Evolutionary conservation across 345 rosid genomes (phyloP), one percentile per base, ranked within the genome.

Genomic region (Euphorbia lathyris): DNA sequence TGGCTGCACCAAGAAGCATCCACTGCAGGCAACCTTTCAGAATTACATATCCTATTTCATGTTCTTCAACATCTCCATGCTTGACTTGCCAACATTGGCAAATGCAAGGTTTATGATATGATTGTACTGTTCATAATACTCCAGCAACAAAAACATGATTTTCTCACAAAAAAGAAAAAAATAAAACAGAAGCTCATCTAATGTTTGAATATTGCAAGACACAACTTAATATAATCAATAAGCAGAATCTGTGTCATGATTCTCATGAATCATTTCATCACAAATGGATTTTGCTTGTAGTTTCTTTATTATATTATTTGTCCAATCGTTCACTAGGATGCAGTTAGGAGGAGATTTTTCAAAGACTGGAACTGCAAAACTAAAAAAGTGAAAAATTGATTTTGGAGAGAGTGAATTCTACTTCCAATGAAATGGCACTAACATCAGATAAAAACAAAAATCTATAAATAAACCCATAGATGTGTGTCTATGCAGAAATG

Each of bases 21-120:
- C 30, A 40, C 73, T 80, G 34, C 68, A 69, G 53, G 62, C 67
- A 58, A 68, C 67, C 77, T 36, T 64, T n/a, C n/a, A n/a, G 81
- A 86, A 82, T 84, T 83, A 84, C 81, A 84, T 75, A 80, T 71
- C 72, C 63, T 50, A 57, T 7, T 70, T 85, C 83, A 78, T 78
- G 85, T 78, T 68, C 2, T 78, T 74, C 86, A 48, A 58, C 71
- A 65, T 69, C 85, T 80, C 80, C 72, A 76, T 79, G 74, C 67
- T 19, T 62, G 13, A 69, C 50, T 40, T 8, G 23, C 63, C 12
- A 68, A 56, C 26, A 3, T 25, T 56, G 16, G 4, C 38, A 16
- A 67, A 55, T 7, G 68, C 43, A n/a, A 32, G 26, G 47, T 17
- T 48, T 29, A 51, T 51, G 25, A 0, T 40, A 51, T 51, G 22